Conservation (phyloP, 768 basidiomycete species). For the Jaapia argillacea region DNA sequence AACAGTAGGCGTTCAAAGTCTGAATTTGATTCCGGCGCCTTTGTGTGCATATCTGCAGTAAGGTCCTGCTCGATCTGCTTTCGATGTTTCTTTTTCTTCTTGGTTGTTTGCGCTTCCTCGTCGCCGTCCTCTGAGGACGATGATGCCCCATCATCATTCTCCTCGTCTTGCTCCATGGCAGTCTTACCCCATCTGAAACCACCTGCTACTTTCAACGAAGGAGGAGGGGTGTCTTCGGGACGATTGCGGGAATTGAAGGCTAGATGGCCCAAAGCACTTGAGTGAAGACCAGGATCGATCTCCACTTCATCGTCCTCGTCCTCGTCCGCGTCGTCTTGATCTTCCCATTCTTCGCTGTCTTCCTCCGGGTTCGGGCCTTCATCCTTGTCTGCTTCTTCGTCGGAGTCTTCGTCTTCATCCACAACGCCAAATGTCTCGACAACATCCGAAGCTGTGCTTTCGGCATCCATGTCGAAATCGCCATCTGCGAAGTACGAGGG, state of each 20-base stretch:
- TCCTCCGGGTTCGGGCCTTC: slow-evolving; percentile 11
- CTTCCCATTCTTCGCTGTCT: slow-evolving; percentile 12
- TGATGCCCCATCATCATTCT: slow-evolving; percentile 25
- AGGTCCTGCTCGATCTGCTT: slow-evolving; percentile 70
- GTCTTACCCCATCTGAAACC: slow-evolving; percentile 64
- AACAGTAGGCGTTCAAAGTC: slow-evolving; percentile 93
- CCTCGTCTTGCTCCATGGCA: slow-evolving; percentile 23
- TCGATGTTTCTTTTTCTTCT: slow-evolving; percentile 57
- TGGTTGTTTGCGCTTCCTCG: slow-evolving; percentile 33
- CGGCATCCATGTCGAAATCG: slow-evolving; percentile 36
- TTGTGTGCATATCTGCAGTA: slow-evolving; percentile 82
- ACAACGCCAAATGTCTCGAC: slow-evolving; percentile 22
- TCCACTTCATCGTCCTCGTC: slow-evolving; percentile 34
- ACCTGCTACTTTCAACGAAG: slow-evolving; percentile 40
- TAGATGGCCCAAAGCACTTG: not conserved
- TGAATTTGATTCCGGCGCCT: slow-evolving; percentile 79
- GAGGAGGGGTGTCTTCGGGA: slow-evolving; percentile 9
- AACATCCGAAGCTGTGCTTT: slow-evolving; percentile 18
- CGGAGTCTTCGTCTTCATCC: slow-evolving; percentile 14
- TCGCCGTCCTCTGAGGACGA: slow-evolving; percentile 38
- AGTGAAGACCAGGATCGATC: slow-evolving; percentile 20
- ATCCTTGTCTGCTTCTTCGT: slow-evolving; percentile 8
- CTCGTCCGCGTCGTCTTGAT: slow-evolving; percentile 10
- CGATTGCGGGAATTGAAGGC: not conserved
- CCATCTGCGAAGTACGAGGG: slow-evolving; percentile 76